phyloP scores from a whole-genome alignment of 2,329 filamentous ascomycete genomes.

The Cladosporium halotolerans region DNA sequence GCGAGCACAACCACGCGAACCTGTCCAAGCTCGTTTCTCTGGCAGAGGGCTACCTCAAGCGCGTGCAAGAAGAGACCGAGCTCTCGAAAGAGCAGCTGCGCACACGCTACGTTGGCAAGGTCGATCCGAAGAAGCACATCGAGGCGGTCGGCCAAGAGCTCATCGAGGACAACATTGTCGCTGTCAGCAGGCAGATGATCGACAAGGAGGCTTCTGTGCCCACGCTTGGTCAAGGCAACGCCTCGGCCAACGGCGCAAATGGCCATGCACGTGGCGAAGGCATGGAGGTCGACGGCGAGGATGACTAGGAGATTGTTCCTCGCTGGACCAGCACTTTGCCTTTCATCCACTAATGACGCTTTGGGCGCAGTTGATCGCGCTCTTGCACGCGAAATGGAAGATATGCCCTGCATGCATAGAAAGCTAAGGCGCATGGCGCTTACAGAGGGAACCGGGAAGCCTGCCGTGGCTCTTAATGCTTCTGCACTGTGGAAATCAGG shows the following conservation, averaged over 20 bases:
- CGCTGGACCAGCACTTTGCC: not conserved
- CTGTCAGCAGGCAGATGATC: slow-evolving; percentile 98
- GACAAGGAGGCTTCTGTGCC: slow-evolving; percentile 97
- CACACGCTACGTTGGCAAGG: slow-evolving; percentile 97
- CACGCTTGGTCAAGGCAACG: slow-evolving; percentile 51
- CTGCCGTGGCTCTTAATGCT: too few relatives aligned
- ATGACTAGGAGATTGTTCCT: slow-evolving; percentile 12
- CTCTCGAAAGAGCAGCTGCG: slow-evolving; percentile 95
- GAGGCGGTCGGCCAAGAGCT: slow-evolving; percentile 93
- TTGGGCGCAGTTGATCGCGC: too few relatives aligned
- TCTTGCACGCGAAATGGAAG: not conserved
- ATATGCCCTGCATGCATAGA: not conserved
- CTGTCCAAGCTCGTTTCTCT: slow-evolving; percentile 82
- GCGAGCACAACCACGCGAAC: slow-evolving; percentile 76
- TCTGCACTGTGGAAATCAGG: too few relatives aligned
- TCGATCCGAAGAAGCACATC: slow-evolving; percentile 98
- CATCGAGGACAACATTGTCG: slow-evolving; percentile 99
- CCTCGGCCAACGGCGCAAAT: slow-evolving; percentile 12
- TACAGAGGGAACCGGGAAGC: not conserved
- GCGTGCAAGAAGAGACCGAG: slow-evolving; percentile 97
- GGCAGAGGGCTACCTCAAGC: slow-evolving; percentile 95
- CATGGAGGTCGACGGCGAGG: slow-evolving; percentile 22
- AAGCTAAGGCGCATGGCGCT: not conserved
- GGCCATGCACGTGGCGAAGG: slow-evolving; percentile 15
- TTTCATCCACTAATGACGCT: not conserved